These are phyloP conservation scores for Beauveria pseudobassiana DNA, from an alignment of 2,329 filamentous ascomycete genomes.

Conservation along the genomic window DNA sequence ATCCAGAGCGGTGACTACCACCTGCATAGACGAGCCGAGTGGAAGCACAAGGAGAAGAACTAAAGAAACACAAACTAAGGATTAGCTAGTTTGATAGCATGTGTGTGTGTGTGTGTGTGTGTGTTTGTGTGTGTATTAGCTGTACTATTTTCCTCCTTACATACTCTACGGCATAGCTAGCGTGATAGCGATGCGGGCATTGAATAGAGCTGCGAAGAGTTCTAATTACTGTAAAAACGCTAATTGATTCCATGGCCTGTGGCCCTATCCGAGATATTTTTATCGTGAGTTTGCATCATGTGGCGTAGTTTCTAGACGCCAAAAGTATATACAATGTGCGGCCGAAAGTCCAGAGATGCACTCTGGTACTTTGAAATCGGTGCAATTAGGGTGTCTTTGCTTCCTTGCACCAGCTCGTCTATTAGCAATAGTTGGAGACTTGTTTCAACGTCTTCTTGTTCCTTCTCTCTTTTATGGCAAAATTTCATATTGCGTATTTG, in stretches of 20 bases:
- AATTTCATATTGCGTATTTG: conserved; percentile 6
- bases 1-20: conserved; percentile 50
- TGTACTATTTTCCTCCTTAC: background rate
- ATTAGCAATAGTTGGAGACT: background rate
- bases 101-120: background rate
- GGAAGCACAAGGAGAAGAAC: conserved; percentile 40
- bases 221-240: background rate
- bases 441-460: background rate
- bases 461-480: background rate
- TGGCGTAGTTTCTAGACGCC: background rate
- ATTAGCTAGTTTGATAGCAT: background rate
- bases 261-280: background rate
- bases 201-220: background rate
- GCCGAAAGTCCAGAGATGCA: background rate
- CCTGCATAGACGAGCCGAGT: conserved; percentile 44
- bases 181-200: background rate
- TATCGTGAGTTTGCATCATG: background rate
- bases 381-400: background rate
- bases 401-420: conserved; percentile 3
- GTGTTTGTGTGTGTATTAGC: background rate
- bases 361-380: background rate
- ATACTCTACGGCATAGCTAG: background rate
- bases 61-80: background rate
- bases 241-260: conserved; percentile 1
- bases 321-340: conserved; percentile 8